phyloP scores from a whole-genome alignment of 768 basidiomycete species.

The Leccinum obscurum region DNA sequence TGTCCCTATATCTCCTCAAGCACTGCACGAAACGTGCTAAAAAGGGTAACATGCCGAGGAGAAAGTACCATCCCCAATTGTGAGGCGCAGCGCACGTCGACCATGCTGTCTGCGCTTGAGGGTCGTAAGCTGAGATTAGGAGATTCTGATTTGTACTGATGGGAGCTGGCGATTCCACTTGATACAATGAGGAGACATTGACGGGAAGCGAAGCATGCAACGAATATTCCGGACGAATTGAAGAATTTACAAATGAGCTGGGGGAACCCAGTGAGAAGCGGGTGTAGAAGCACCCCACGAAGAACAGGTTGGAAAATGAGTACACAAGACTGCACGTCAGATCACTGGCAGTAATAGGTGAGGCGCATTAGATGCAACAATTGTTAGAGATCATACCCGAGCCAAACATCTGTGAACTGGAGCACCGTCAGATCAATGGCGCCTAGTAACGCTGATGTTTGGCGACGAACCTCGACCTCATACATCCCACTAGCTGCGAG shows the following conservation, averaged over 20 bases:
- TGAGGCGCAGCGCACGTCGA: conserved; percentile 38
- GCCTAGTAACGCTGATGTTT: neutral
- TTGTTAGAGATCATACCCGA: conserved; percentile 54
- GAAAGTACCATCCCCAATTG: conserved; percentile 63
- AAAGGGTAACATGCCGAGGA: conserved; percentile 66
- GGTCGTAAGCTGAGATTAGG: conserved; percentile 14
- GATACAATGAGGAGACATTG: neutral
- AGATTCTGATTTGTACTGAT: neutral
- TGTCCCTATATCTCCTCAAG: conserved; percentile 83
- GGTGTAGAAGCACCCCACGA: conserved; percentile 73
- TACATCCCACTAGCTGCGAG: conserved; percentile 69
- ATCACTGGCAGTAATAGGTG: conserved; percentile 48
- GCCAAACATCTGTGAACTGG: conserved; percentile 87
- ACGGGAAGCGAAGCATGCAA: neutral
- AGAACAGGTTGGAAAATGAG: conserved; percentile 69
- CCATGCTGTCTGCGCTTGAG: conserved; percentile 48
- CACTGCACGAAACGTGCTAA: conserved; percentile 82
- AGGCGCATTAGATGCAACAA: conserved; percentile 2
- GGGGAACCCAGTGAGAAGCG: conserved; percentile 4
- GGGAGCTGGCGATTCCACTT: neutral
- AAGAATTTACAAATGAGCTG: neutral
- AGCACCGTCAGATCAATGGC: conserved; percentile 6
- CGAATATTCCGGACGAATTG: neutral
- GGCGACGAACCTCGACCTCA: conserved; percentile 63
- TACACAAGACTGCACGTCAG: conserved; percentile 82